Percentiles rank a stretch among this genome's conserved stretches.
Evolutionary conservation across 2,329 filamentous ascomycete species (phyloP).

Genomic region (Scedosporium boydii): DNA sequence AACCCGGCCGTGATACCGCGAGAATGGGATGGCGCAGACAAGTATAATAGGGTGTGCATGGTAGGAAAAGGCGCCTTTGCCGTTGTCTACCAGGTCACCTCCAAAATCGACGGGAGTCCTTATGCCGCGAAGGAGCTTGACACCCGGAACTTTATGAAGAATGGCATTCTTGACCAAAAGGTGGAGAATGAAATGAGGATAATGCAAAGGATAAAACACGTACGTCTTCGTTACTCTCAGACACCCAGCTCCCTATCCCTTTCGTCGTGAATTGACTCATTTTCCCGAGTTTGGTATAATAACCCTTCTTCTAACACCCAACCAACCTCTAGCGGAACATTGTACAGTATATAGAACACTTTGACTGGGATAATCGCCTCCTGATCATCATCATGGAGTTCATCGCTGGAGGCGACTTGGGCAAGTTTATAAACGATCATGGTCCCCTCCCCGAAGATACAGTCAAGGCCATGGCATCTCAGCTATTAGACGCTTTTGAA

Average conservation of each 20-base stretch:
- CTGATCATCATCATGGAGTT: constrained; percentile 99
- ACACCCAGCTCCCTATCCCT: background rate
- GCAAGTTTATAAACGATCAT: constrained; percentile 55
- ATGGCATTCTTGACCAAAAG: constrained; percentile 79
- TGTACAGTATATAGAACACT: constrained; percentile 81
- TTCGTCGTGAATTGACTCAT: constrained; percentile 10
- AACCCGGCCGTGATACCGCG: constrained; percentile 26
- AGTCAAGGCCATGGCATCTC: constrained; percentile 62
- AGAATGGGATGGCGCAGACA: constrained; percentile 74
- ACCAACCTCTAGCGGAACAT: constrained; percentile 58
- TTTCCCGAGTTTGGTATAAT: no score
- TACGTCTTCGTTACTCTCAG: constrained; percentile 32
- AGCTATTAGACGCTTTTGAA: constrained; percentile 71
- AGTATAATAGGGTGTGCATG: constrained; percentile 72
- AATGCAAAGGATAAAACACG: constrained; percentile 78
- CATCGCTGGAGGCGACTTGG: constrained; percentile 73
- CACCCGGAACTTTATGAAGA: constrained; percentile 88
- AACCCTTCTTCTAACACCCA: no score
- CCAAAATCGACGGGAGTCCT: constrained; percentile 71
- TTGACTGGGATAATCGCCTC: constrained; percentile 70
- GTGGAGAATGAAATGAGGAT: constrained; percentile 97
- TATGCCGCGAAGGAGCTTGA: constrained; percentile 93
- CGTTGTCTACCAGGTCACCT: constrained; percentile 81
- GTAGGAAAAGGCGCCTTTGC: constrained; percentile 95
- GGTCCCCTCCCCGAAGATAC: constrained; percentile 56